Base-by-base conservation (phyloP, 2,329 filamentous ascomycete species). In the Cladophialophora immunda region DNA sequence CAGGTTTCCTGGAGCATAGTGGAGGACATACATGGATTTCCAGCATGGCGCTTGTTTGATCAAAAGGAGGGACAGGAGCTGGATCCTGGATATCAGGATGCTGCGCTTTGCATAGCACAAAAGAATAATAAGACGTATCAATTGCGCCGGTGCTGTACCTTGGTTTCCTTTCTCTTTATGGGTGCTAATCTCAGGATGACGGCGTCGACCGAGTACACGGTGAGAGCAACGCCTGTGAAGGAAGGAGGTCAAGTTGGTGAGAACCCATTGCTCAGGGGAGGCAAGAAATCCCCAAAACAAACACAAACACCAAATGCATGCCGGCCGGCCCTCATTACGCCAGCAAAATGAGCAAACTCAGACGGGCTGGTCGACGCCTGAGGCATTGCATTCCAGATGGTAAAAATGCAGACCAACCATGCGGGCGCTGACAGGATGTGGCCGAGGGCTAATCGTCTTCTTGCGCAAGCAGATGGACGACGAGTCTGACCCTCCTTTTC, bases 101-200 rank as follows among this genome's bases (percentile, higher is more conserved):
- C 15, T 50, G 45, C 22, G 13, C 45, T 50, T 57, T 56, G 53
- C 22, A 56, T 56, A 56, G 53, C 32, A 32, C 25, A 22, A 32
- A 55, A 5, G 32, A 27, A 32, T 36, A 56, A 32, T 36, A 50
- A 50, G 25, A 25, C 9, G 22, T 50, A 7, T 50, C 19, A 50
- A 25, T 13, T 15, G 45, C 19, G 13, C 19, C 11, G 15, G 45
- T 50, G 45, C 15, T 50, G 45, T 19, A 15, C 15, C 38, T 41
- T n/a, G 1, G 2, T 41, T n/a, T n/a, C 38, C 15, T 41, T 41
- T n/a, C 22, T 25, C 9, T 25, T 50, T 27, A 19, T n/a, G n/a
- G n/a, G 11, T 41, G 17, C 38, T 41, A 19, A 41, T 6, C 4
- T 41, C 38, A 41, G 17, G 38, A 41, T 8, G n/a, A 41, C 38